Percentiles rank a stretch among this genome's conserved stretches.
phyloP scores from a whole-genome alignment of 805 yeast genomes.

The Lipomyces sp. region DNA sequence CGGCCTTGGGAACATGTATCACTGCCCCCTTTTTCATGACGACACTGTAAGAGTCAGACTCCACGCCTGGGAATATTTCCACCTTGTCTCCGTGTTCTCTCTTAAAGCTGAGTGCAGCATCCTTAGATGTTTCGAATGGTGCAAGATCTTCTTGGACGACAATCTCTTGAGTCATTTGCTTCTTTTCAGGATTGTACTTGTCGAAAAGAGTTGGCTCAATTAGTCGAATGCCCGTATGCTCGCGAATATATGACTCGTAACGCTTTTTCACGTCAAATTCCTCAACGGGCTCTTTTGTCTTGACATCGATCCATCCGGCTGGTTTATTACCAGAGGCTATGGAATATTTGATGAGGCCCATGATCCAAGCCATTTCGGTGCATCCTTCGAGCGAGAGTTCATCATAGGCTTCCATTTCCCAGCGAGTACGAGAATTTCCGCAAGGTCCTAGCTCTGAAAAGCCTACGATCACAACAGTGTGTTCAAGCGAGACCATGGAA shows the following conservation, averaged over 20 bases:
- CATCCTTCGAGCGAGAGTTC: constrained; percentile 96
- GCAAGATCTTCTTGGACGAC: constrained; percentile 95
- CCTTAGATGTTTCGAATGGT: constrained; percentile 90
- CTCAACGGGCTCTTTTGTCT: constrained; percentile 87
- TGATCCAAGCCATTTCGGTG: constrained; percentile 98
- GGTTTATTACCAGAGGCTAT: constrained; percentile 77
- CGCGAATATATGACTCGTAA: constrained; percentile 84
- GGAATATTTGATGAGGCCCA: constrained; percentile 95
- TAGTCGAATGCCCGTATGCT: constrained; percentile 93
- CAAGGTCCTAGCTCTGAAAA: constrained; percentile 98
- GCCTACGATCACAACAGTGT: constrained; percentile 93
- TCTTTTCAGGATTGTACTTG: constrained; percentile 92
- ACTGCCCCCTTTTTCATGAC: constrained; percentile 89
- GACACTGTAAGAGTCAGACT: constrained; percentile 88
- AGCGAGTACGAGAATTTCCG: constrained; percentile 98
- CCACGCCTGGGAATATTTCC: constrained; percentile 85
- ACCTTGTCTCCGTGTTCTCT: constrained; percentile 91
- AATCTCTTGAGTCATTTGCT: constrained; percentile 90
- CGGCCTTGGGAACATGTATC: constrained; percentile 85
- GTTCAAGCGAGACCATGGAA: constrained; percentile 87
- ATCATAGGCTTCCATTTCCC: constrained; percentile 98
- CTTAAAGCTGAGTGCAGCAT: constrained; percentile 92
- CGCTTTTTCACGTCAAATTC: constrained; percentile 89
- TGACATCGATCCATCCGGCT: constrained; percentile 96
- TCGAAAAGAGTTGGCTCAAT: constrained; percentile 92